Evolutionary conservation across 208 protist species (phyloP), one percentile per base, ranked within the genome.

Genomic region (Phytomonas sp.): DNA sequence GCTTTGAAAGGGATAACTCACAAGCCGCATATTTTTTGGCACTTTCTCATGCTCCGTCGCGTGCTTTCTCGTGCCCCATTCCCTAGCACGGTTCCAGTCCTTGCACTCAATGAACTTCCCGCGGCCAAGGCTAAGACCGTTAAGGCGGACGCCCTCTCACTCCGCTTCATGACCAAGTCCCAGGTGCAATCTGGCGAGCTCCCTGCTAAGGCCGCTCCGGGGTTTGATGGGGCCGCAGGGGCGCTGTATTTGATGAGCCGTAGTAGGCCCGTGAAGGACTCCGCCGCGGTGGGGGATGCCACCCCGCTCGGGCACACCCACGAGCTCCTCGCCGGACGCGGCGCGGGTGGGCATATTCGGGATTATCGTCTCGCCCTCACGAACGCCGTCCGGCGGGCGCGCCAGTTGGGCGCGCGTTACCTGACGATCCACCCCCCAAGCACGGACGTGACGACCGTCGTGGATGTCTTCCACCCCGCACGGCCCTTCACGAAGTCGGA

Each of bases 291-390:
- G 17, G 37, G 5, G 13, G 36, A 59, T 28, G 11, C 69, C n/a
- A 29, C 31, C 17, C 28, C 61, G 7, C 3, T 51, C 6, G 61
- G 28, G 34, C 67, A 72, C 65, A 61, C 68, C 11, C 68, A 67
- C 8, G 69, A 68, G 63, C 20, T 75, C 51, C n/a, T 77, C 4
- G 74, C 78, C 2, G 84, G 84, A 4, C 64, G 76, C 29, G 78
- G 73, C 26, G 32, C 66, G 5, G 51, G 71, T 11, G 71, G 76
- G 29, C 78, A 74, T 20, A 77, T 88, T 53, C 74, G 82, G 51
- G 86, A 94, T 60, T 91, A 88, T 74, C 83, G 83, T 31, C 72
- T 79, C 9, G 88, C 88, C 17, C 75, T 94, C 31, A 94, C 85
- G 4, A 76, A 60, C 26, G 88, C 88, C 1, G 88, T 94, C 78